A percentile compares a stretch with the other conserved stretches of the same genome.
phyloP scores from a whole-genome alignment of 331 rosid species.

The Stylosanthes scabra region DNA sequence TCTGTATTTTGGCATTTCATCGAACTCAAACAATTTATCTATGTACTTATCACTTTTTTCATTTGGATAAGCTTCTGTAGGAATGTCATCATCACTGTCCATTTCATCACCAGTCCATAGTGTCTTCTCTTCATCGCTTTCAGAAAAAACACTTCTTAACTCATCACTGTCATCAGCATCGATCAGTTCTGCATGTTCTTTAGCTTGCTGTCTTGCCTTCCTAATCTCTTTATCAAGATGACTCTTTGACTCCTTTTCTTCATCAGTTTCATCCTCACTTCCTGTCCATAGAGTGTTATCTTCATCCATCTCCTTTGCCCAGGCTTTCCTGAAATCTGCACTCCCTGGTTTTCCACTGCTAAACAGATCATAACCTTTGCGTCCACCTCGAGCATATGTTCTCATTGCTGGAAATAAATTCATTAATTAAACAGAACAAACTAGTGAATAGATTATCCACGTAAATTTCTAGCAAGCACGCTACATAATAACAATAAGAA shows the following conservation, averaged over 20 bases:
- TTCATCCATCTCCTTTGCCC: slow-evolving; percentile 80
- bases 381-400: slow-evolving; percentile 59
- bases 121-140: slow-evolving; percentile 90
- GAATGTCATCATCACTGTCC: slow-evolving; percentile 79
- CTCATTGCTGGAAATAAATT: slow-evolving; percentile 56
- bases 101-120: slow-evolving; percentile 92
- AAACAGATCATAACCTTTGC: slow-evolving; percentile 70
- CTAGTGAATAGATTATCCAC: slow-evolving; percentile 5
- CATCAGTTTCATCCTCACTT: slow-evolving; percentile 78
- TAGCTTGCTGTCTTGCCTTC: slow-evolving; percentile 71
- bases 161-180: slow-evolving; percentile 93
- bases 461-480: too few species aligned
- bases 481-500: not conserved
- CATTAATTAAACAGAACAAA: slow-evolving; percentile 8
- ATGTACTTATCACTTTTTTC: slow-evolving; percentile 80
- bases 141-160: slow-evolving; percentile 88
- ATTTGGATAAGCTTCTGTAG: slow-evolving; percentile 83
- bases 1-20: slow-evolving; percentile 80
- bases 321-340: slow-evolving; percentile 65
- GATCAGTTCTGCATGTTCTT: slow-evolving; percentile 70
- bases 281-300: slow-evolving; percentile 75
- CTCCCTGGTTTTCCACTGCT: slow-evolving; percentile 68
- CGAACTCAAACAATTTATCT: slow-evolving; percentile 89
- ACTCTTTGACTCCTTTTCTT: slow-evolving; percentile 44
- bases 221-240: slow-evolving; percentile 61